These are phyloP conservation scores for Bruguiera gymnorhiza DNA, from an alignment of 345 rosid genomes.

Conservation along the genomic window DNA sequence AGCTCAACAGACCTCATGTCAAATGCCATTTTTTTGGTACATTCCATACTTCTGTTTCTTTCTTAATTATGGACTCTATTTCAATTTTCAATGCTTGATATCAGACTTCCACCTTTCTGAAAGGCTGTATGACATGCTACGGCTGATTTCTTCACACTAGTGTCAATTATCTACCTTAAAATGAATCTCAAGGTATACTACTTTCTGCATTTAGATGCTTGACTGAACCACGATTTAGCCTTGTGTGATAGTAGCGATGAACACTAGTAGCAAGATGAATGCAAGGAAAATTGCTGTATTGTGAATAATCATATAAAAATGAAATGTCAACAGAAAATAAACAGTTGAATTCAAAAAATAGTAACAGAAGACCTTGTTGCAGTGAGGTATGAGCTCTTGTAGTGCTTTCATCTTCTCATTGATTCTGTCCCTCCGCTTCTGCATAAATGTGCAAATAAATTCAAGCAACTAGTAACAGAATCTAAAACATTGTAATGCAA, in stretches of 20 bases:
- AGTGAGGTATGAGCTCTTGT: slow-evolving; percentile 58
- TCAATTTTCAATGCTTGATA: no score
- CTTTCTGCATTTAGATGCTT: not conserved
- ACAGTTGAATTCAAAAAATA: not conserved
- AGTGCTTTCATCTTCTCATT: slow-evolving; percentile 64
- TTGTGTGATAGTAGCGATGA: no score
- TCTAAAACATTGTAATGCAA: not conserved
- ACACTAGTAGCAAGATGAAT: no score
- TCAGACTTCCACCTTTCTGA: no score
- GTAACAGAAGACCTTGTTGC: slow-evolving; percentile 36
- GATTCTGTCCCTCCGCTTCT: slow-evolving; percentile 66
- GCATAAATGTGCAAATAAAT: not conserved
- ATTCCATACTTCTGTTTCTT: no score
- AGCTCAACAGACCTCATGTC: no score
- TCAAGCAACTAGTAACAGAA: not conserved
- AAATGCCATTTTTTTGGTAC: no score
- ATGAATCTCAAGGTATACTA: not conserved
- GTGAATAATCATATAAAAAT: no score
- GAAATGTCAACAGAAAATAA: not conserved
- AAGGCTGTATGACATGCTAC: no score
- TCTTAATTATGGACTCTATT: no score
- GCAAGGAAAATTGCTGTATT: no score
- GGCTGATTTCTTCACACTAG: not conserved
- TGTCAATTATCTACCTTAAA: not conserved
- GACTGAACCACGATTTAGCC: not conserved